phyloP scores from a whole-genome alignment of 305 asterid species.

The Fraxinus nigra region DNA sequence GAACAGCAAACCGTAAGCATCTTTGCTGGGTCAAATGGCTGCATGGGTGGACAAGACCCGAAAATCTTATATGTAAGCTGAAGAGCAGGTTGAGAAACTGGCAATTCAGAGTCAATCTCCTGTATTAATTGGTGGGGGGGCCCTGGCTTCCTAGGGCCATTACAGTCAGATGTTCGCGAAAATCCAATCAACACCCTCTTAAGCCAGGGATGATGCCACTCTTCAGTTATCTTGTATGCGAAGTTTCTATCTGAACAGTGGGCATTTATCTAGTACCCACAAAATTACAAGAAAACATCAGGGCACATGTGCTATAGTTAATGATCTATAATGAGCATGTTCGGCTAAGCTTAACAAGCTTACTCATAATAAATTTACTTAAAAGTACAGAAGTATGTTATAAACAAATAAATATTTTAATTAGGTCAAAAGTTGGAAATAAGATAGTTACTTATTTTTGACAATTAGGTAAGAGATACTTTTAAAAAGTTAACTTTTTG shows the following conservation, averaged over 20 bases:
- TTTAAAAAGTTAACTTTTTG: not conserved
- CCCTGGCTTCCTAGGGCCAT: constrained; percentile 84
- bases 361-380: not conserved
- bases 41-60: constrained; percentile 98
- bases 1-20: constrained; percentile 74
- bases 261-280: constrained; percentile 54
- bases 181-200: constrained; percentile 87
- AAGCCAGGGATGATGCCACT: constrained; percentile 91
- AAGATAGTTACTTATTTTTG: constrained; percentile 10
- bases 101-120: constrained; percentile 86
- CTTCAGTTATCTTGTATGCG: constrained; percentile 78
- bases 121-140: constrained; percentile 70
- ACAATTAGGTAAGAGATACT: not conserved
- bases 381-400: not conserved
- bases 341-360: not conserved
- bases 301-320: constrained; percentile 14
- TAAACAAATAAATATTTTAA: not conserved
- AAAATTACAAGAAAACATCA: constrained; percentile 26
- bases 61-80: constrained; percentile 81
- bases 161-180: constrained; percentile 90
- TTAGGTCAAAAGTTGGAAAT: constrained; percentile 1
- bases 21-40: constrained; percentile 97
- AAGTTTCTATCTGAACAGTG: constrained; percentile 87
- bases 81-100: constrained; percentile 78
- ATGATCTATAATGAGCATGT: not conserved